Conservation (phyloP, 768 basidiomycete genomes). For the Tulasnella sp. region DNA sequence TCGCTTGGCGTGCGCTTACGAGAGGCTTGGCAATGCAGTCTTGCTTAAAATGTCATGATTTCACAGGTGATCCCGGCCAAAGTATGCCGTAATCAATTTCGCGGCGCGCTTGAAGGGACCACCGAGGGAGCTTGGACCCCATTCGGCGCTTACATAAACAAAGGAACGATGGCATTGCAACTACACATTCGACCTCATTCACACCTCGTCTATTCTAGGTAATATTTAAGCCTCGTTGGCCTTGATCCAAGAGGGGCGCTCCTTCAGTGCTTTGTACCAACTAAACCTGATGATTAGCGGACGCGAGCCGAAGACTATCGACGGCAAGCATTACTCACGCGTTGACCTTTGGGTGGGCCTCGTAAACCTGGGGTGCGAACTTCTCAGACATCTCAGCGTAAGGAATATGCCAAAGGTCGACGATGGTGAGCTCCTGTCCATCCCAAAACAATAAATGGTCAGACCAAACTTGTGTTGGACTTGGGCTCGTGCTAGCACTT, state of each 20-base stretch:
- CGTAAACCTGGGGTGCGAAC: not conserved
- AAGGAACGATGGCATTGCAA: no score
- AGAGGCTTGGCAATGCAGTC: no score
- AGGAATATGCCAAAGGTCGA: conserved; percentile 26
- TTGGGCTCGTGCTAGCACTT: not conserved
- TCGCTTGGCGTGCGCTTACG: no score
- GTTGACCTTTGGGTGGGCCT: not conserved
- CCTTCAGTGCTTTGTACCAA: not conserved
- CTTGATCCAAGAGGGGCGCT: not conserved
- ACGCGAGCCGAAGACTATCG: not conserved
- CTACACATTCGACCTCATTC: no score
- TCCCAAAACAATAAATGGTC: not conserved
- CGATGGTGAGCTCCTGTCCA: not conserved
- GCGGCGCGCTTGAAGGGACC: no score
- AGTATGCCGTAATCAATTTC: no score
- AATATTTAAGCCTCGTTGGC: not conserved
- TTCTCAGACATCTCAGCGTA: conserved; percentile 14
- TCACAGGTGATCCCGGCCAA: no score
- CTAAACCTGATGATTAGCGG: not conserved
- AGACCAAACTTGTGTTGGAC: not conserved
- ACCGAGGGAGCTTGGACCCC: no score
- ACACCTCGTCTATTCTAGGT: no score
- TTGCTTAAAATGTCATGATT: no score
- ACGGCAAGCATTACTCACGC: not conserved
- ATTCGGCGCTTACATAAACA: no score